These are phyloP conservation scores for Xylaria palmicola DNA, from an alignment of 495 filamentous ascomycete genomes.

Conservation along the genomic window DNA sequence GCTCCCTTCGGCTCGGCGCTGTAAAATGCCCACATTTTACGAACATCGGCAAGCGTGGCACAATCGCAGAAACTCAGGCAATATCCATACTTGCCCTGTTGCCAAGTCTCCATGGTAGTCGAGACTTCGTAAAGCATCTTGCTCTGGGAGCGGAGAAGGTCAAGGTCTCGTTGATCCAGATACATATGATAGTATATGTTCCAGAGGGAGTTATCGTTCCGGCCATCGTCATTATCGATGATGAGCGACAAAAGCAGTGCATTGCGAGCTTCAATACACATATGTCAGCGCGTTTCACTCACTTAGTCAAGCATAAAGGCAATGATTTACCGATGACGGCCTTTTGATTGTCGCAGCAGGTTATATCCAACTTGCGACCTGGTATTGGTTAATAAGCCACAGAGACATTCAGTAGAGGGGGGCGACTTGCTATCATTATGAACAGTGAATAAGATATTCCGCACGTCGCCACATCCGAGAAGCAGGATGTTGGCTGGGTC, in stretches of 20 bases:
- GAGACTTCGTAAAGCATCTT: conserved; percentile 22
- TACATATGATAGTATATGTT: conserved; percentile 30
- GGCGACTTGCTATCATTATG: conserved; percentile 22
- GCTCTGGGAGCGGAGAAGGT: conserved; percentile 21
- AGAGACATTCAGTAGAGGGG: background rate
- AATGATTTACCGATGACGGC: conserved; percentile 25
- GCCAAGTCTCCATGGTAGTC: conserved; percentile 23
- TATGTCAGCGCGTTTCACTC: background rate
- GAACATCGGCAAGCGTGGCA: conserved; percentile 19
- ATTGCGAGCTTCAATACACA: conserved; percentile 26
- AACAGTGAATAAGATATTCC: conserved; percentile 33
- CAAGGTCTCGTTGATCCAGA: conserved; percentile 12
- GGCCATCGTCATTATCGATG: conserved; percentile 17
- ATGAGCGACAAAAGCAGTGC: conserved; percentile 30
- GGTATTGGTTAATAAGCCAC: background rate
- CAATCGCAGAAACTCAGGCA: conserved; percentile 28
- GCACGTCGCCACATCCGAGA: conserved; percentile 34
- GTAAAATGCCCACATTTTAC: conserved; percentile 27
- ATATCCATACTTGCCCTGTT: conserved; percentile 22
- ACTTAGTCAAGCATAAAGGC: background rate
- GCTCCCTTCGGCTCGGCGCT: background rate
- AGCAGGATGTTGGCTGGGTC: conserved; percentile 30
- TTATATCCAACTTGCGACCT: conserved; percentile 29
- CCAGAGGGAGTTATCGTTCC: conserved; percentile 14
- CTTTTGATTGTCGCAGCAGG: conserved; percentile 28